Percentiles rank a stretch among this genome's conserved stretches.
These are phyloP conservation scores for Mimosa bimucronata DNA, from an alignment of 306 rosid genomes.

Conservation along the genomic window DNA sequence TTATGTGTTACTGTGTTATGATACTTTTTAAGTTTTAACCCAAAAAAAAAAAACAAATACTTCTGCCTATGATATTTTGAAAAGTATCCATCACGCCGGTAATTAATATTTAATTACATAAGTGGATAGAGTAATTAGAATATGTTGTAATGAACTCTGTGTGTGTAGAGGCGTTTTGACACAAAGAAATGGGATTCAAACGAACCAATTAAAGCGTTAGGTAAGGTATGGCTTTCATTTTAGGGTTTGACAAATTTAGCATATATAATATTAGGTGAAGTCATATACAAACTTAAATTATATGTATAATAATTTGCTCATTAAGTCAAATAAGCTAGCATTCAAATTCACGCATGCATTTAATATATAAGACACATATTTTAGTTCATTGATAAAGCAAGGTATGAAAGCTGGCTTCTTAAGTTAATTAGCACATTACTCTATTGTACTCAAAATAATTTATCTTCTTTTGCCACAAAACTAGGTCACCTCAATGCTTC, in stretches of 20 bases:
- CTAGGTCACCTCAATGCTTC: neutral
- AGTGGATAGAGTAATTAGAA: neutral
- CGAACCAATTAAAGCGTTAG: neutral
- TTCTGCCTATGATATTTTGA: neutral
- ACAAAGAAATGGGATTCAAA: neutral
- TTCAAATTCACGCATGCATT: constrained; percentile 22
- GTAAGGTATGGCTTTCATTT: neutral
- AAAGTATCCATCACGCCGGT: neutral
- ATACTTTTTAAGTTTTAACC: neutral
- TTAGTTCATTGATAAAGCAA: neutral
- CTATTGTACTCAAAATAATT: neutral
- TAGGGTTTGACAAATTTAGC: neutral
- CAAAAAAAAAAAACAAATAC: neutral
- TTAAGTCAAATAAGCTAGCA: neutral
- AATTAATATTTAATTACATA: neutral
- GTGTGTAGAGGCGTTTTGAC: neutral
- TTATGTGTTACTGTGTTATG: neutral
- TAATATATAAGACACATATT: neutral
- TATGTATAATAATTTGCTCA: neutral
- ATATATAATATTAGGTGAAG: neutral
- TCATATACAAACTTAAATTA: neutral
- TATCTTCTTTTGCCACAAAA: neutral
- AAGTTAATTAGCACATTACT: neutral
- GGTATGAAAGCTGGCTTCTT: neutral
- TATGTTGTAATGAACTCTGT: neutral